Percentiles rank a stretch among this genome's conserved stretches.
phyloP scores from a whole-genome alignment of 148 eudicot species.

The Persicaria tinctoria region DNA sequence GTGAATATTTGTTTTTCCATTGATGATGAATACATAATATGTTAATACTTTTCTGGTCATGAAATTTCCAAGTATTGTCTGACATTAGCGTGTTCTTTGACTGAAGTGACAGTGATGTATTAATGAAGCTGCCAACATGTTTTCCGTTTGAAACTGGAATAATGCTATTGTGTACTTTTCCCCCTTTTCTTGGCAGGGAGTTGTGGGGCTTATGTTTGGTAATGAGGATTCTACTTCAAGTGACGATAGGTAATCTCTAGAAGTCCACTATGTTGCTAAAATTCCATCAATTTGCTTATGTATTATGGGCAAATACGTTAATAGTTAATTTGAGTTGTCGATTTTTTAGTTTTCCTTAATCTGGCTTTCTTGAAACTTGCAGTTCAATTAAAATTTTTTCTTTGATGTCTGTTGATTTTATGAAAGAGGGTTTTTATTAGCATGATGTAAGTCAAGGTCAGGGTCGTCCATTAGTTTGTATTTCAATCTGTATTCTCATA shows the following conservation, averaged over 20 bases:
- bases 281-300: background rate
- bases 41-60: background rate
- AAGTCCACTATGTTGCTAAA: background rate
- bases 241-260: conserved; percentile 61
- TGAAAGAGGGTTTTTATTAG: no score
- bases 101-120: background rate
- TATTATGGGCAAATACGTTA: background rate
- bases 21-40: background rate
- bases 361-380: no score
- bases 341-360: no score
- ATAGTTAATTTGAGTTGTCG: background rate
- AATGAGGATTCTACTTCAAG: conserved; percentile 65
- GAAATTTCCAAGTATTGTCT: background rate
- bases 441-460: no score
- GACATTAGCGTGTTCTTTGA: background rate
- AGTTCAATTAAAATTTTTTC: no score
- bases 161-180: background rate
- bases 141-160: background rate
- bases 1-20: background rate
- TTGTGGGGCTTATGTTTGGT: conserved; percentile 86
- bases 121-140: background rate
- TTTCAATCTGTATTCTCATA: no score
- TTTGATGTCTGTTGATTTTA: no score
- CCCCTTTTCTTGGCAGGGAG: conserved; percentile 45
- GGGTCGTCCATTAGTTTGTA: no score